Conservation (phyloP, 768 basidiomycete species). For the Rhodotorula kratochvilovae region DNA sequence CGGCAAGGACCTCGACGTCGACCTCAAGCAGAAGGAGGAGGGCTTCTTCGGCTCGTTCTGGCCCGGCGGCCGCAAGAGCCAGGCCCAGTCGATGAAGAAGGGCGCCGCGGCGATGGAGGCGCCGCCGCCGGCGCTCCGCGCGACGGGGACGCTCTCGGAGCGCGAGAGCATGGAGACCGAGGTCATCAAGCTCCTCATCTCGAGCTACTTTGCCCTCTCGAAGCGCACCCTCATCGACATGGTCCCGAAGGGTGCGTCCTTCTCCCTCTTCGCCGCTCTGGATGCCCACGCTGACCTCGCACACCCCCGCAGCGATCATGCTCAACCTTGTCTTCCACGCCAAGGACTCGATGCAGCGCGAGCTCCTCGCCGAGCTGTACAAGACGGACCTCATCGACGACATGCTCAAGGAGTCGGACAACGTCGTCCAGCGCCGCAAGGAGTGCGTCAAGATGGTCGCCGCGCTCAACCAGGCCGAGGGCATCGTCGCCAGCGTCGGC, state of each 20-base stretch:
- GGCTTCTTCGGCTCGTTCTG: constrained; percentile 91
- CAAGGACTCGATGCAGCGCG: constrained; percentile 90
- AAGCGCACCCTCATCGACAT: constrained; percentile 98
- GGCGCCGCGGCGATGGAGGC: constrained; percentile 59
- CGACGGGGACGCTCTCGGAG: constrained; percentile 84
- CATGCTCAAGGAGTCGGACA: constrained; percentile 85
- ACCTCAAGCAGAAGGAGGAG: constrained; percentile 77
- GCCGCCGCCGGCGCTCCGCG: constrained; percentile 81
- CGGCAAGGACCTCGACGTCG: constrained; percentile 88
- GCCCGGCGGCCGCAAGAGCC: constrained; percentile 51
- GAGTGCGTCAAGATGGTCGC: constrained; percentile 89
- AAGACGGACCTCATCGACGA: constrained; percentile 94
- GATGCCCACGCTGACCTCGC: too few species aligned
- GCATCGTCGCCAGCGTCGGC: constrained; percentile 57
- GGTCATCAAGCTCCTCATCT: constrained; percentile 96
- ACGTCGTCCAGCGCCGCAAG: constrained; percentile 80
- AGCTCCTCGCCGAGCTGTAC: constrained; percentile 91
- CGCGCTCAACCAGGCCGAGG: constrained; percentile 94
- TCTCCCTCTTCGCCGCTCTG: constrained; percentile 57
- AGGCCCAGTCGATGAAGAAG: constrained; percentile 44
- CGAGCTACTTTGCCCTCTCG: constrained; percentile 54
- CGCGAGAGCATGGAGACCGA: constrained; percentile 98
- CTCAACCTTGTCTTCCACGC: constrained; percentile 80
- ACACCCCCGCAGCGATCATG: constrained; percentile 44
- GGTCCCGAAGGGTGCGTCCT: constrained; percentile 69